Percentiles rank a stretch among this genome's conserved stretches.
Conservation (phyloP, 306 rosid species). For the Lagenaria siceraria region DNA sequence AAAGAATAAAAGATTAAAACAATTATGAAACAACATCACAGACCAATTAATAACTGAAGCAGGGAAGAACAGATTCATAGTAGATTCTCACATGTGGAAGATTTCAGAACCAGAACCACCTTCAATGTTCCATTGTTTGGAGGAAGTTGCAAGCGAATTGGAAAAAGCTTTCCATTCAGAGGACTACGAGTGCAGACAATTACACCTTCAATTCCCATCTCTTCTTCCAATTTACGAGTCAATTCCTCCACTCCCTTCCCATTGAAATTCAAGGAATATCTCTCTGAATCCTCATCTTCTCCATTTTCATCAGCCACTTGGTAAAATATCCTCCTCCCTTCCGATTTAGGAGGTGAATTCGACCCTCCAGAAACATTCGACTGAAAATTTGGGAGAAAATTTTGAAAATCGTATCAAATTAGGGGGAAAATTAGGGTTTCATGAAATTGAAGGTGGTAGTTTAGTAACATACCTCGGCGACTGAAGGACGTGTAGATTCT, state of each 20-base stretch:
- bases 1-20: no score
- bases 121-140: slow-evolving; percentile 7
- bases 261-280: background rate
- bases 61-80: no score
- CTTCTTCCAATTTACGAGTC: slow-evolving; percentile 4
- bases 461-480: background rate
- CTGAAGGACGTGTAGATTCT: background rate
- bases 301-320: slow-evolving; percentile 41
- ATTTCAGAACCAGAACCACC: slow-evolving; percentile 5
- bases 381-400: slow-evolving; percentile 14
- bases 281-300: background rate
- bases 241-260: slow-evolving; percentile 10
- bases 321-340: slow-evolving; percentile 43
- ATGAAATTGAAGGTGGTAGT: background rate
- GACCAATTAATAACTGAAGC: no score
- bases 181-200: slow-evolving; percentile 11
- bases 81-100: slow-evolving; percentile 4
- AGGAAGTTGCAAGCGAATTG: slow-evolving; percentile 15
- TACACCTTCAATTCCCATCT: background rate
- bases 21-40: no score
- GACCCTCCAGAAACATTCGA: slow-evolving; percentile 5
- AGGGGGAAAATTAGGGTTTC: background rate
- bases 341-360: slow-evolving; percentile 19
- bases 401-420: slow-evolving; percentile 24
- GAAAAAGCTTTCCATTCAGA: slow-evolving; percentile 4